phyloP scores from a whole-genome alignment of 2,329 filamentous ascomycete genomes.

The Claviceps maximensis region DNA sequence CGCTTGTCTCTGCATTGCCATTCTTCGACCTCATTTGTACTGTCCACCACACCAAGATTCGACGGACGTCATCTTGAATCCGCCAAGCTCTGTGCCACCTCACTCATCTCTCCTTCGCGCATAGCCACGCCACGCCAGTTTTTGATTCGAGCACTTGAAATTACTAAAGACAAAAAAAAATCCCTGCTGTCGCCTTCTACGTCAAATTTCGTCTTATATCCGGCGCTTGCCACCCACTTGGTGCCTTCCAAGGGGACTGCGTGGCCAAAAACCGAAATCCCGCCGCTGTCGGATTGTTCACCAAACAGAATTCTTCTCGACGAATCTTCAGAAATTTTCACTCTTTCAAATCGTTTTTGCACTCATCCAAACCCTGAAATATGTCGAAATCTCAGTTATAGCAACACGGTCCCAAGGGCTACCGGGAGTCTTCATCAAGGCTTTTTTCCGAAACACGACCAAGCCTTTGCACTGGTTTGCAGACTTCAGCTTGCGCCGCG shows the following conservation, averaged over 20 bases:
- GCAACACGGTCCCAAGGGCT: conserved; percentile 25
- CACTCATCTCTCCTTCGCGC: conserved; percentile 1
- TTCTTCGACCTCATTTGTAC: conserved; percentile 3
- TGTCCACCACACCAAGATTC: conserved; percentile 8
- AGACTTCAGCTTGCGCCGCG: conserved; percentile 13
- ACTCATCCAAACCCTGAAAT: conserved; percentile 7
- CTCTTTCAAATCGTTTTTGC: too few relatives aligned
- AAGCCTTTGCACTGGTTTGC: conserved; percentile 14
- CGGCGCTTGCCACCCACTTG: neutral
- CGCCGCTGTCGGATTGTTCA: neutral
- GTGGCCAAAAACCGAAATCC: neutral
- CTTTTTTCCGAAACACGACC: conserved; percentile 7
- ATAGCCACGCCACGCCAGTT: conserved; percentile 3
- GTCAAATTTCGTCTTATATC: neutral
- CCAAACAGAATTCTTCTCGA: neutral
- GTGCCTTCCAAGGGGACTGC: neutral
- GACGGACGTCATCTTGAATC: conserved; percentile 13
- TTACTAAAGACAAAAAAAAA: neutral
- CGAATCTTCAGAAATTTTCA: neutral
- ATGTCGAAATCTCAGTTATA: conserved; percentile 24
- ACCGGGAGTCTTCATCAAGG: conserved; percentile 9
- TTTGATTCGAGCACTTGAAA: neutral
- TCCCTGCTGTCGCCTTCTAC: neutral
- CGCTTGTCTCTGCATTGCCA: neutral
- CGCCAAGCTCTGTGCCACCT: conserved; percentile 10